Conservation (phyloP, 169 alveolate genomes). For the Plasmodium knowlesi region DNA sequence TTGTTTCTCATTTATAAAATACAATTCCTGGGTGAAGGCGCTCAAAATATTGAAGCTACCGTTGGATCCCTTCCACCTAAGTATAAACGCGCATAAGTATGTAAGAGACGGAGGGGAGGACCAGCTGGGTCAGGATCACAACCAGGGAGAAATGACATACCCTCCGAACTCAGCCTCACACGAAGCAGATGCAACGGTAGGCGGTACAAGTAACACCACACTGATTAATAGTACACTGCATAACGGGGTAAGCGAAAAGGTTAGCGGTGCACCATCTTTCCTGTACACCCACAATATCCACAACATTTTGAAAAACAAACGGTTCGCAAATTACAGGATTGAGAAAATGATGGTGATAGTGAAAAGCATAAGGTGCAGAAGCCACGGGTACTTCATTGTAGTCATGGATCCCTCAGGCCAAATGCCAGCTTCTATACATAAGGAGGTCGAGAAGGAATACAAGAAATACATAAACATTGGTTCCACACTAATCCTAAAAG, state of each 20-base stretch:
- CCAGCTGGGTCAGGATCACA: background rate
- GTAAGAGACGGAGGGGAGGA: background rate
- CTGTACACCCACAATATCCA: conserved; percentile 56
- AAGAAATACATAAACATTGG: conserved; percentile 54
- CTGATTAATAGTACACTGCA: no score
- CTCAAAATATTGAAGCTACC: conserved; percentile 42
- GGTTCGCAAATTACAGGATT: conserved; percentile 42
- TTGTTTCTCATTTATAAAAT: conserved; percentile 58
- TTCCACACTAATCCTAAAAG: conserved; percentile 44
- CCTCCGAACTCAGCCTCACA: background rate
- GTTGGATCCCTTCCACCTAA: conserved; percentile 46
- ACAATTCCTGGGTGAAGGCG: conserved; percentile 63
- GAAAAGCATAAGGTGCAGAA: conserved; percentile 39
- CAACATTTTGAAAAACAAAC: conserved; percentile 42
- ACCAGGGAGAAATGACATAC: background rate
- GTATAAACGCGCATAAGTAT: conserved; percentile 63
- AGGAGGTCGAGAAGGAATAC: conserved; percentile 68
- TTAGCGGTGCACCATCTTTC: conserved; percentile 1
- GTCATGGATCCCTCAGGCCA: conserved; percentile 74
- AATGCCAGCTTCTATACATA: conserved; percentile 73
- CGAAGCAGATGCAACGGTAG: no score
- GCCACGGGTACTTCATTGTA: conserved; percentile 51
- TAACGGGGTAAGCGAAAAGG: background rate
- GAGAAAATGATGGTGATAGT: conserved; percentile 45
- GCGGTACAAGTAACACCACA: no score